Conservation (phyloP, 169 alveolate species). For the Cryptosporidium ryanae region DNA sequence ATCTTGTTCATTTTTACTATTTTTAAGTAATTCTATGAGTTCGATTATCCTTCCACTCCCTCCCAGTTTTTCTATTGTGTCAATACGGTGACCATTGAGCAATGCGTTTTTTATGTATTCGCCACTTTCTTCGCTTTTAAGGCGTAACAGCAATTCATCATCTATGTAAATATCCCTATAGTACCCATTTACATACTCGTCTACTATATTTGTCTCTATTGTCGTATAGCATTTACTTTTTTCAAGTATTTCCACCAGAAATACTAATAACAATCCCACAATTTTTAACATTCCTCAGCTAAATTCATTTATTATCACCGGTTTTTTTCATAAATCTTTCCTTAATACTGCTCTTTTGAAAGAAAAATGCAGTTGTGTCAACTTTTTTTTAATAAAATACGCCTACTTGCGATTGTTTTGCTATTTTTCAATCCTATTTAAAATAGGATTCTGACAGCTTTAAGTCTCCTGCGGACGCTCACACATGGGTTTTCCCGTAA, state of each 20-base stretch:
- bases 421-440: background rate
- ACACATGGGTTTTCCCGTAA: conserved; percentile 67
- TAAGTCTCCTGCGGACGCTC: background rate
- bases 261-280: background rate
- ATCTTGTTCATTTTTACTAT: conserved; percentile 17
- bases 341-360: background rate
- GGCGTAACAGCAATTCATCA: background rate
- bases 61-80: conserved; percentile 1
- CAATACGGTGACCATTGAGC: background rate
- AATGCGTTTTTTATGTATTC: background rate
- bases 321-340: background rate
- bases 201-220: conserved; percentile 6
- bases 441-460: background rate
- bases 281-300: too few species aligned
- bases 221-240: background rate
- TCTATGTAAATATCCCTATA: conserved; percentile 22
- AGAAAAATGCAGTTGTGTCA: background rate
- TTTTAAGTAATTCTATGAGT: conserved; percentile 11
- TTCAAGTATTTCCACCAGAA: background rate
- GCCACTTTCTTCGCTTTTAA: background rate
- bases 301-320: too few species aligned
- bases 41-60: conserved; percentile 37
- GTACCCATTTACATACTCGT: conserved; percentile 27
- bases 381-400: too few species aligned
- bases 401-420: background rate